A percentile compares a stretch with the other conserved stretches of the same genome.
These are phyloP conservation scores for Exophiala viscosa DNA, from an alignment of 2,329 filamentous ascomycete species.

Conservation along the genomic window DNA sequence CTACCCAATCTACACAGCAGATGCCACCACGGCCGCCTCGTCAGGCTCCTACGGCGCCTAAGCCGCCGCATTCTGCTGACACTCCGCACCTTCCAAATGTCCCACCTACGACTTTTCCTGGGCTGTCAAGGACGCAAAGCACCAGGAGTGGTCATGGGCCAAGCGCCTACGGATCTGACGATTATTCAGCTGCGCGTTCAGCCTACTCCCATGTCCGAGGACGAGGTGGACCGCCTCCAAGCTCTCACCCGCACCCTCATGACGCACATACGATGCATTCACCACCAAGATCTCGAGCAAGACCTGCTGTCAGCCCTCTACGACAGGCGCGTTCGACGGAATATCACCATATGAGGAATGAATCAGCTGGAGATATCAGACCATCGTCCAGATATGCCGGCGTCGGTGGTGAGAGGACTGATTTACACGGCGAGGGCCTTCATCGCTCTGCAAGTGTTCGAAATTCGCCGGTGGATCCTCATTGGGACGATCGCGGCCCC, in stretches of 20 bases:
- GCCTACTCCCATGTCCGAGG: slow-evolving; percentile 42
- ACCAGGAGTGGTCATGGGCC: slow-evolving; percentile 58
- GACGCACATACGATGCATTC: slow-evolving; percentile 18
- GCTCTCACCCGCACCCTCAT: slow-evolving; percentile 15
- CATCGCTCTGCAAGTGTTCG: slow-evolving; percentile 53
- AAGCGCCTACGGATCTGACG: slow-evolving; percentile 56
- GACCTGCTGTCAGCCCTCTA: slow-evolving; percentile 36
- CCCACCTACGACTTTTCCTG: slow-evolving; percentile 31
- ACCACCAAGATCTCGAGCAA: slow-evolving; percentile 17
- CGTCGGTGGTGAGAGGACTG: slow-evolving; percentile 55
- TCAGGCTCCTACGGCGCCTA: slow-evolving; percentile 26
- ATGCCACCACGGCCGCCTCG: slow-evolving; percentile 21
- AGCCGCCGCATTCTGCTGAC: slow-evolving; percentile 19
- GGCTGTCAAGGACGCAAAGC: slow-evolving; percentile 37
- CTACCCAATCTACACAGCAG: slow-evolving; percentile 9
- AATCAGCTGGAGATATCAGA: slow-evolving; percentile 44
- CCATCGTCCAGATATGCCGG: slow-evolving; percentile 54
- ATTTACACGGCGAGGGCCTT: slow-evolving; percentile 50
- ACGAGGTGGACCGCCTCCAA: slow-evolving; percentile 10
- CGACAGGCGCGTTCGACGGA: slow-evolving; percentile 34
- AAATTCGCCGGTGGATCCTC: slow-evolving; percentile 42
- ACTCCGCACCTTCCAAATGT: slow-evolving; percentile 33
- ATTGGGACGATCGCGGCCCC: slow-evolving; percentile 27
- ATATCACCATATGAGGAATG: slow-evolving; percentile 29
- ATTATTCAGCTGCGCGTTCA: slow-evolving; percentile 51